These are phyloP conservation scores for Shiraia bambusicola DNA, from an alignment of 2,329 filamentous ascomycete species.

Conservation along the genomic window DNA sequence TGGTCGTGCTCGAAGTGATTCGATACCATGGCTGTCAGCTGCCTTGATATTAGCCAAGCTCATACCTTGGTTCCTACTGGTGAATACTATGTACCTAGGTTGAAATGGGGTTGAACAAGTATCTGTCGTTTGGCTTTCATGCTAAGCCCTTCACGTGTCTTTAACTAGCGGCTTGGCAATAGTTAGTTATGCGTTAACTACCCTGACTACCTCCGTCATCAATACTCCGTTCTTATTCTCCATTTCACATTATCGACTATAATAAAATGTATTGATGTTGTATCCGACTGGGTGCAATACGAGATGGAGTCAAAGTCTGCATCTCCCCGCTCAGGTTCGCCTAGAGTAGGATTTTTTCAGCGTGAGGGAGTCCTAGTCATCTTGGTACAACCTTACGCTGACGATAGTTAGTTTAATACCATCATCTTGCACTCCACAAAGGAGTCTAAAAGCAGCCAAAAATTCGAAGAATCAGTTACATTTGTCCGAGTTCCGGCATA, in stretches of 20 bases:
- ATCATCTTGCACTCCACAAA: not conserved
- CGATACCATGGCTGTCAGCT: too few relatives aligned
- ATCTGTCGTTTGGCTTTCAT: too few relatives aligned
- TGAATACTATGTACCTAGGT: too few relatives aligned
- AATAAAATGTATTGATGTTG: conserved; percentile 1
- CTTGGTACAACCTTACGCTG: not conserved
- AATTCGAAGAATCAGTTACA: conserved; percentile 14
- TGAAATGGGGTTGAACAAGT: too few relatives aligned
- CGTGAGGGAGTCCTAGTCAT: not conserved
- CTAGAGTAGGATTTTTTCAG: not conserved
- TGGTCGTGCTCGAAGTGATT: too few relatives aligned
- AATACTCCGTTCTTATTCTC: too few relatives aligned
- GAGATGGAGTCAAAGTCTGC: not conserved
- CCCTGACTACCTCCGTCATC: too few relatives aligned
- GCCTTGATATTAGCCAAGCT: too few relatives aligned
- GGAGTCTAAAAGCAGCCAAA: conserved; percentile 2
- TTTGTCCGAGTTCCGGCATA: conserved; percentile 3
- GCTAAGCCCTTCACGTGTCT: too few relatives aligned
- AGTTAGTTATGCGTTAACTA: too few relatives aligned
- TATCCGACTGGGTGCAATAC: not conserved
- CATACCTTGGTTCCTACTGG: too few relatives aligned
- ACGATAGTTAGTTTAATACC: conserved; percentile 1
- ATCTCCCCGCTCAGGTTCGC: not conserved
- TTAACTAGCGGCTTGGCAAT: too few relatives aligned
- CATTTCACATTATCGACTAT: not conserved